Base-by-base conservation (phyloP, 352 stramenopile species). In the Phytopythium chamaehyphon region DNA sequence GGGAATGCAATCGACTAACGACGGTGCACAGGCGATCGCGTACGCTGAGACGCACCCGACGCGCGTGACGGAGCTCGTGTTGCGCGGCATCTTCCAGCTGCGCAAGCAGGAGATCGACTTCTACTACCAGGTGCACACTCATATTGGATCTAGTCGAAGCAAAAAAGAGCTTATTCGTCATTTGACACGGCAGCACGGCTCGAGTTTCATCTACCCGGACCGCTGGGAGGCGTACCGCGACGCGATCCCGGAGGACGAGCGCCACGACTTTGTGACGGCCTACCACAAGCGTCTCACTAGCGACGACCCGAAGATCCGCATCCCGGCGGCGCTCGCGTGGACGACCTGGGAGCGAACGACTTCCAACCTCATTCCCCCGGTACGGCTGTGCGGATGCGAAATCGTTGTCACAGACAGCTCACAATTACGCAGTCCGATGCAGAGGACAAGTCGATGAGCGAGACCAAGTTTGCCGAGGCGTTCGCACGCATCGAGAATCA, bases 401-500 rank as follows among this genome's bases (percentile, higher is more conserved):
- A 14, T 21, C 15, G 24, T 23, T 43, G 12, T 15, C 12, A 3
- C 24, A 1, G 9, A 14, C 11, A 35, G 3, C 7, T 46, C 6
- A 37, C 56, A 35, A 0, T 35, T 21, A 33, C 36, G n/a, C 42
- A 82, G 73, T 38, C 65, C 11, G 66, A 93, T 55, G 72, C 76
- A 1, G 73, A 68, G n/a, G 69, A 77, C 31, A 89, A 90, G 70
- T 90, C 80, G 39, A 92, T 88, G 72, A 71, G 62, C 31, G 79
- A 96, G 42, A 61, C 67, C 22, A 82, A 84, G 57, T 96, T 96
- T 55, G 81, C 87, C 8, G 76, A 95, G 56, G 86, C 90, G 2
- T 97, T 97, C 60, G 90, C 88, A 24, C 80, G 90, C 43, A 97
- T 97, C 55, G 90, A 97, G 69, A 96, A 94, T 71, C 90, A 97